Evolutionary conservation across 257 asterid genomes (phyloP).

Genomic region (Avicennia marina): DNA sequence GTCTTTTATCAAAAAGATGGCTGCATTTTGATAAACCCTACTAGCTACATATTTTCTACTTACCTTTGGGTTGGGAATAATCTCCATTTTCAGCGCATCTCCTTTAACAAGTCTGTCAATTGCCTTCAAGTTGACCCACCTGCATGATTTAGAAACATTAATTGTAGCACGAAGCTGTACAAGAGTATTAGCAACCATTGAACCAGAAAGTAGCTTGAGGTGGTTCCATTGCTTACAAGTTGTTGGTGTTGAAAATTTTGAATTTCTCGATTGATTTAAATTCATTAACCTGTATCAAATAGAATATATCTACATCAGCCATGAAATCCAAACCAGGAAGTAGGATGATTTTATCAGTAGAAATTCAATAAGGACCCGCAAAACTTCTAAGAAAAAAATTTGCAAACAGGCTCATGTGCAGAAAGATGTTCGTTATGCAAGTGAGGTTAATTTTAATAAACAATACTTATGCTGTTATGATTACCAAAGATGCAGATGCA

Average conservation of each 20-base stretch:
- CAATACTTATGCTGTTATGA: too few species aligned
- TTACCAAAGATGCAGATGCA: too few species aligned
- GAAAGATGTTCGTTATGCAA: too few species aligned
- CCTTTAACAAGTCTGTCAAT: conserved; percentile 76
- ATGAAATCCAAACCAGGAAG: conserved; percentile 15
- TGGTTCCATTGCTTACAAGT: conserved; percentile 57
- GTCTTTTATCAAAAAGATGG: conserved; percentile 8
- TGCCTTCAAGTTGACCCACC: conserved; percentile 93
- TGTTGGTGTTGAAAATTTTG: conserved; percentile 97
- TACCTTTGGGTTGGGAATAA: conserved; percentile 98
- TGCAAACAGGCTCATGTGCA: too few species aligned
- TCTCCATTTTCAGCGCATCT: conserved; percentile 89
- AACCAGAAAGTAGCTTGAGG: conserved; percentile 11
- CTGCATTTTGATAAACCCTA: neutral
- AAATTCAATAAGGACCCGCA: too few species aligned
- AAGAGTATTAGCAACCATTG: neutral
- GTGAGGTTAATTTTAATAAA: too few species aligned
- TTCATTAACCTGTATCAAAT: conserved; percentile 64
- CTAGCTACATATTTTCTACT: neutral
- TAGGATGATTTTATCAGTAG: conserved; percentile 5
- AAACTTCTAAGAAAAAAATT: too few species aligned
- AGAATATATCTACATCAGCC: conserved; percentile 12
- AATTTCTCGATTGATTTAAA: conserved; percentile 97
- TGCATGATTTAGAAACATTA: conserved; percentile 28
- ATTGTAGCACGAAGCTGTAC: conserved; percentile 9